A percentile compares a stretch with the other conserved stretches of the same genome.
These are phyloP conservation scores for Kazachstania sp. DNA, from an alignment of 1,139 yeast species.

Conservation along the genomic window DNA sequence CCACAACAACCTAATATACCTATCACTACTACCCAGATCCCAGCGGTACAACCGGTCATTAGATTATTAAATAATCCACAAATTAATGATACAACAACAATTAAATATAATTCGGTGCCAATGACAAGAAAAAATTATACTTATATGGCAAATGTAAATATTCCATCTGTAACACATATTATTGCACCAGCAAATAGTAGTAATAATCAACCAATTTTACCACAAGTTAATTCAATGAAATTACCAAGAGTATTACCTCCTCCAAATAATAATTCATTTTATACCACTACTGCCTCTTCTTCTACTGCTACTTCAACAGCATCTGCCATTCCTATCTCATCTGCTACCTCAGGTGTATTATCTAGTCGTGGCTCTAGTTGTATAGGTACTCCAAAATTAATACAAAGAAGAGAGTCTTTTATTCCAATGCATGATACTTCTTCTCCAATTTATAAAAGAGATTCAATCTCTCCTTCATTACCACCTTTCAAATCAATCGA, in stretches of 20 bases:
- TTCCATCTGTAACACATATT: not conserved
- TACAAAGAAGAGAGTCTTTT: not conserved
- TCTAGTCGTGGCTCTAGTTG: not conserved
- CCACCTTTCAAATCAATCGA: slow-evolving; percentile 3
- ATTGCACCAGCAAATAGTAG: not conserved
- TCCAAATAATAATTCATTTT: not conserved
- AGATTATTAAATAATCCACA: not conserved
- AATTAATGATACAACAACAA: not conserved
- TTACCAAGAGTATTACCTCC: slow-evolving; percentile 7
- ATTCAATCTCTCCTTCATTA: slow-evolving; percentile 2
- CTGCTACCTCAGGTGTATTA: not conserved
- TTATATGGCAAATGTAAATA: slow-evolving; percentile 4
- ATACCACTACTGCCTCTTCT: not conserved
- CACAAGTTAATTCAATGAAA: not conserved
- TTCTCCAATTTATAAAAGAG: slow-evolving; percentile 2
- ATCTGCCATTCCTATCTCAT: not conserved
- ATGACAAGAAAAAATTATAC: slow-evolving; percentile 5
- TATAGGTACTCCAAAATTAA: not conserved
- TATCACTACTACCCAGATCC: too few species aligned
- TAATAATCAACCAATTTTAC: not conserved
- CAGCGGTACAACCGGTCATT: too few species aligned
- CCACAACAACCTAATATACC: not conserved
- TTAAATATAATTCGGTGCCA: not conserved
- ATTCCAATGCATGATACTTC: not conserved
- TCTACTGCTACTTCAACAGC: too few species aligned